Evolutionary conservation across 768 basidiomycete genomes (phyloP), one percentile per base, ranked within the genome.

Genomic region (Stropharia rugosoannulata): DNA sequence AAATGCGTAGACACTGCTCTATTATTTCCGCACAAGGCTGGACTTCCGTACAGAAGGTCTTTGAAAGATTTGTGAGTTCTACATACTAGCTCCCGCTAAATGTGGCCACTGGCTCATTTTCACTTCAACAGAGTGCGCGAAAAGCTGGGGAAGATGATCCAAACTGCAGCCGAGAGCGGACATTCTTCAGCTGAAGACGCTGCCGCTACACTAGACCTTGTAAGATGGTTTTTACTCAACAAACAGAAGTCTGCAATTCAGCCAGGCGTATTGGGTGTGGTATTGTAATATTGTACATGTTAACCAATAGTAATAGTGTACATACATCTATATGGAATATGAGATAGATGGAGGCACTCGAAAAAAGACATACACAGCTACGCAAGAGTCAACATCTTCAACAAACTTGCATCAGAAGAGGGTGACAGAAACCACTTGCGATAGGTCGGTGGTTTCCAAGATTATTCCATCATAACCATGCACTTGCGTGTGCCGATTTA

Each of bases 121-220:
- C 16, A 45, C 22, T 22, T 22, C 22, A 8, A n/a, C 41, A 96
- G 93, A 27, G 89, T 85, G 6, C 89, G 87, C 57, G 93, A 95
- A 65, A 83, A 89, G 63, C 78, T 99, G 13, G 86, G 87, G 13
- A 80, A 81, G 58, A 78, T 80, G 55, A 98, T 99, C 53, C 96
- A 99, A 68, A 80, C 81, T 10, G 90, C 89, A 22, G 90, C 80
- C 29, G 83, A 82, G 6, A 79, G 81, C 6, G 95, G 95, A 2
- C 96, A 98, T 74, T 93, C 90, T 47, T 94, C 93, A 0, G 76
- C 91, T 0, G 95, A 95, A 69, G 96, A 98, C 72, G 93, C 94
- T 0, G 70, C 83, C 19, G 90, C 93, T 1, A 93, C 96, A 1
- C 77, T 98, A 39, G 89, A 98, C 64, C 82, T 96, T 16, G 87